These are phyloP conservation scores for Telopea speciosissima DNA, from an alignment of 177 flowering plant genomes.

Conservation along the genomic window DNA sequence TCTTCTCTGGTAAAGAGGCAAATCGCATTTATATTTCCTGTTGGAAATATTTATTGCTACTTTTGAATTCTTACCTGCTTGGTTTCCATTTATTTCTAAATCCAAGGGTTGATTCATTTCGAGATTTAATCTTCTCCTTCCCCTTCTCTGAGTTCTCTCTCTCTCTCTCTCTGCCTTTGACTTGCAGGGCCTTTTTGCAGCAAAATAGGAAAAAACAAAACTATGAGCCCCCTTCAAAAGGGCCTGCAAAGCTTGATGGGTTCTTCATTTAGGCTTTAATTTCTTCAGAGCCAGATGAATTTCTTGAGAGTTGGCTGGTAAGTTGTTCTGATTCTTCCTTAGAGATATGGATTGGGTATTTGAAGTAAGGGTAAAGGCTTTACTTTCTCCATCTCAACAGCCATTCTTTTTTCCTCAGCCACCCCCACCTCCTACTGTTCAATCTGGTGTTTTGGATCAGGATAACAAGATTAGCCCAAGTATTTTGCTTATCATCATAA, in stretches of 20 bases:
- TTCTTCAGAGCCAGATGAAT: conserved; percentile 14
- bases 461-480: conserved; percentile 69
- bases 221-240: conserved; percentile 11
- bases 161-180: conserved; percentile 11
- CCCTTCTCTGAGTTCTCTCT: conserved; percentile 9
- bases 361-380: conserved; percentile 19
- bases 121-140: background rate
- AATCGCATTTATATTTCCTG: conserved; percentile 12
- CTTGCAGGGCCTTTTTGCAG: conserved; percentile 18
- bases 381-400: conserved; percentile 29
- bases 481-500: conserved; percentile 60
- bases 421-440: conserved; percentile 19
- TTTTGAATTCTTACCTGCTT: conserved; percentile 20
- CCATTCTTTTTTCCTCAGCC: conserved; percentile 25
- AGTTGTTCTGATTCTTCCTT: conserved; percentile 11
- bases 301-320: conserved; percentile 15
- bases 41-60: conserved; percentile 17
- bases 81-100: conserved; percentile 16
- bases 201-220: background rate
- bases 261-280: conserved; percentile 7
- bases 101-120: background rate
- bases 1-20: background rate
- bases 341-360: conserved; percentile 36
- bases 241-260: conserved; percentile 1
- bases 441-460: conserved; percentile 27